Evolutionary conservation across 306 rosid species (phyloP), one percentile per base, ranked within the genome.

Genomic region (Cucurbita ficifolia): DNA sequence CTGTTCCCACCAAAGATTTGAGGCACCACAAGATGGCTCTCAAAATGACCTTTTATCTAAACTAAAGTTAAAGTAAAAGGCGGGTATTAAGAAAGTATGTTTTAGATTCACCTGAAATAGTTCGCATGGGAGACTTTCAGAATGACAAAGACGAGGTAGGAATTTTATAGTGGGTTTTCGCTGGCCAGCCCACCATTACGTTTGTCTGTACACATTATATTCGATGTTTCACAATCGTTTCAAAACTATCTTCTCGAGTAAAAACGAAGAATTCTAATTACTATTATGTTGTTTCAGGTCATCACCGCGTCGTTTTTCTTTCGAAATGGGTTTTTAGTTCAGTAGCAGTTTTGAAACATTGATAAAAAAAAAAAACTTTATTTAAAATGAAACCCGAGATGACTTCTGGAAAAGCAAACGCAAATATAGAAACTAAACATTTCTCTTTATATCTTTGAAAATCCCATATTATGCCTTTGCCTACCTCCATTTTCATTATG

Each of bases 101-200:
- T 67, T 67, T 67, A 67, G 72, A 67, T 42, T 17, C 76, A 73
- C 76, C 76, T 73, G 64, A 53, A 73, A 38, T 55, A 52, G 73
- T 75, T 49, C 59, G 54, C 77, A 64, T 57, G 64, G 57, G 38
- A 77, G 5, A 21, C 19, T 22, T 16, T 3, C 8, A 50, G 29
- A 48, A 35, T 19, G 8, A 39, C 2, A 29, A 68, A 65, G 7
- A 39, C 12, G 57, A 45, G 40, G 40, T 40, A 59, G 42, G 64
- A 16, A 56, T 12, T 56, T 4, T 58, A 24, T 58, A 42, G 11
- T 76, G 76, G 80, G 36, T 42, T 70, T 24, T 5, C 4, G 63
- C 5, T 80, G 68, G 83, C 83, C 80, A 81, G 63, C 80, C 80
- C 84, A 72, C 51, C 64, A 39, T 39, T 1, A 39, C 42, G 33